These are phyloP conservation scores for Odonthalia washingtoniensis DNA, from an alignment of 31 red algal species.

Conservation along the genomic window DNA sequence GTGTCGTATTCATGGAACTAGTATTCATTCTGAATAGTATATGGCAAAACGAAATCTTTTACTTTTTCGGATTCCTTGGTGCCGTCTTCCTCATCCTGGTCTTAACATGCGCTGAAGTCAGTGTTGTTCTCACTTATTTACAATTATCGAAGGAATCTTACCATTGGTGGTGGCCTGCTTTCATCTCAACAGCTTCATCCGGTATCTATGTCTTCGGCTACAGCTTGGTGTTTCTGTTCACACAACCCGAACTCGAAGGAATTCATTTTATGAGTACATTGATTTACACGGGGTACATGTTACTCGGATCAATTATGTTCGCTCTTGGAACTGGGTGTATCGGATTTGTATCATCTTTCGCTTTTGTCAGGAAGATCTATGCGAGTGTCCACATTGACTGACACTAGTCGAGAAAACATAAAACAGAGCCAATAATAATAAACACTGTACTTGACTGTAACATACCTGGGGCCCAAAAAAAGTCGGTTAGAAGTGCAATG, in stretches of 20 bases:
- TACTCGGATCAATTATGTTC: slow-evolving; percentile 76
- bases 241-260: slow-evolving; percentile 74
- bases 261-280: slow-evolving; percentile 78
- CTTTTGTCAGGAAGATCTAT: slow-evolving; percentile 88
- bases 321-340: slow-evolving; percentile 73
- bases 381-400: slow-evolving; percentile 90
- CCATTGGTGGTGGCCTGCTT: slow-evolving; percentile 92
- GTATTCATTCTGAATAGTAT: slow-evolving; percentile 96
- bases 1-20: slow-evolving; percentile 89
- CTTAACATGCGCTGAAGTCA: slow-evolving; percentile 84
- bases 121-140: slow-evolving; percentile 86
- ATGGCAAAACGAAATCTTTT: slow-evolving; percentile 86
- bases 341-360: slow-evolving; percentile 81
- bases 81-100: slow-evolving; percentile 84
- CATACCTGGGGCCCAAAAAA: no score
- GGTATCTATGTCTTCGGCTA: slow-evolving; percentile 96
- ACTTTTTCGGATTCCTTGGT: slow-evolving; percentile 92
- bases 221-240: slow-evolving; percentile 83
- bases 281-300: slow-evolving; percentile 86
- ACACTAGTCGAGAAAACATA: no score
- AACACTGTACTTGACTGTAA: no score
- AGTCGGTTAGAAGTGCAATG: no score
- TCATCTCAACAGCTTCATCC: slow-evolving; percentile 75
- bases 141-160: slow-evolving; percentile 90
- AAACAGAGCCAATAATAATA: no score